phyloP scores from a whole-genome alignment of 2,329 filamentous ascomycete genomes.

The Chalara sp. region DNA sequence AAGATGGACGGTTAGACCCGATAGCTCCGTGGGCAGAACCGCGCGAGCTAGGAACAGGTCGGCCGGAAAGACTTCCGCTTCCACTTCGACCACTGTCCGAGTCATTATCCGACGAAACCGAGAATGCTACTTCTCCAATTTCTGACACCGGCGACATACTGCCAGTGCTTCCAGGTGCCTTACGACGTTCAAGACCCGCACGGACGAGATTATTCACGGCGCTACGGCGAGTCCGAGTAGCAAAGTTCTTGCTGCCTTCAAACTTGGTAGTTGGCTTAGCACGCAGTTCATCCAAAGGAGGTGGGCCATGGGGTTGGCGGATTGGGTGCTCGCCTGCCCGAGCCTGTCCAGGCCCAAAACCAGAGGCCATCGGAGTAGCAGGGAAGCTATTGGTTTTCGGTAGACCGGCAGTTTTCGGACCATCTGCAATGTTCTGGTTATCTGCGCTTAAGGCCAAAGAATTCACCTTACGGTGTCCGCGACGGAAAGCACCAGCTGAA shows the following conservation, averaged over 20 bases:
- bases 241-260: slow-evolving; percentile 97
- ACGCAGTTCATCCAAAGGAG: slow-evolving; percentile 83
- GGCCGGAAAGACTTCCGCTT: slow-evolving; percentile 72
- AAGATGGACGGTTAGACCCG: slow-evolving; percentile 75
- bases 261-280: slow-evolving; percentile 86
- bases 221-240: slow-evolving; percentile 81
- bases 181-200: slow-evolving; percentile 79
- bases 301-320: slow-evolving; percentile 88
- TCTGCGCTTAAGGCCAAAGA: slow-evolving; percentile 45
- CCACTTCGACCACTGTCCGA: slow-evolving; percentile 63
- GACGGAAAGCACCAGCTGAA: slow-evolving; percentile 86
- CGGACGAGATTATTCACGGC: slow-evolving; percentile 88
- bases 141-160: slow-evolving; percentile 90
- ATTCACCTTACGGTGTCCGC: slow-evolving; percentile 84
- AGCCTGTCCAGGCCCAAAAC: slow-evolving; percentile 83
- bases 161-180: slow-evolving; percentile 64
- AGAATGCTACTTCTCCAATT: slow-evolving; percentile 55
- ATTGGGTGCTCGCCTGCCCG: slow-evolving; percentile 91
- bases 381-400: slow-evolving; percentile 79
- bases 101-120: slow-evolving; percentile 64
- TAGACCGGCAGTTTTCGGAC: slow-evolving; percentile 51
- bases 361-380: slow-evolving; percentile 70
- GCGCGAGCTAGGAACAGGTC: slow-evolving; percentile 64
- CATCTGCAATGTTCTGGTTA: slow-evolving; percentile 17
- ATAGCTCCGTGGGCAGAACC: slow-evolving; percentile 79